Evolutionary conservation across 1,284 basidiomycete species (phyloP).

Genomic region (Ustilago loliicola): DNA sequence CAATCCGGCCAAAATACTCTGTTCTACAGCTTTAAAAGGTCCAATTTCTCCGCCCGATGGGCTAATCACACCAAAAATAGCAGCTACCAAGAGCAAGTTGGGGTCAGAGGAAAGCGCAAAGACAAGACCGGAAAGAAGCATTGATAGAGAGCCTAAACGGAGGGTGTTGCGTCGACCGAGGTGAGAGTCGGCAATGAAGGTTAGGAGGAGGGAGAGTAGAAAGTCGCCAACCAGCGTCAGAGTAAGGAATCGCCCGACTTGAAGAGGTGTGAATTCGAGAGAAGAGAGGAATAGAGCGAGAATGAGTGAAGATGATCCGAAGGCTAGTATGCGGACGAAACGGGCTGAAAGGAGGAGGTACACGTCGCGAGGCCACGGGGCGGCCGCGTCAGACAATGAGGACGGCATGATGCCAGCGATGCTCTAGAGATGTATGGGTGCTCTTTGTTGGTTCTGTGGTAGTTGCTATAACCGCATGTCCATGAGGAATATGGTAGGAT

Average conservation of each 20-base stretch:
- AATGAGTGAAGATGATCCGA: conserved; percentile 34
- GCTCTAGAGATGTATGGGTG: no score
- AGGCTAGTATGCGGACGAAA: conserved; percentile 33
- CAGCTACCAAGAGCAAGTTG: conserved; percentile 16
- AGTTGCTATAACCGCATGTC: not conserved
- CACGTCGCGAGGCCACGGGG: conserved; percentile 14
- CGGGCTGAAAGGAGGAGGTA: conserved; percentile 24
- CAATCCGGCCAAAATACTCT: conserved; percentile 27
- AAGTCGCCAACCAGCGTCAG: conserved; percentile 29
- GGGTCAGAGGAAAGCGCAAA: conserved; percentile 20
- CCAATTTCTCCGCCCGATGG: conserved; percentile 30
- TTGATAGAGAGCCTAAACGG: conserved; percentile 22
- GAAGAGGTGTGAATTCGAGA: conserved; percentile 19
- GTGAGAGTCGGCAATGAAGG: conserved; percentile 26
- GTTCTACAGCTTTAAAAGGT: conserved; percentile 29
- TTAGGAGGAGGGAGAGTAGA: conserved; percentile 25
- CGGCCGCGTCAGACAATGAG: not conserved
- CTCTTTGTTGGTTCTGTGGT: no score
- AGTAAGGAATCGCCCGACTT: conserved; percentile 30
- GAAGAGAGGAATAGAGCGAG: conserved; percentile 28
- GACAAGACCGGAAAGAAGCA: conserved; percentile 29
- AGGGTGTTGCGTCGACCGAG: conserved; percentile 34
- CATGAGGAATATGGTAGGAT: not conserved
- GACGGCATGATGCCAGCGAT: not conserved
- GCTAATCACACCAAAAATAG: conserved; percentile 28